Evolutionary conservation across 2,329 filamentous ascomycete genomes (phyloP).

Genomic region (Fusarium solani-melongenae): DNA sequence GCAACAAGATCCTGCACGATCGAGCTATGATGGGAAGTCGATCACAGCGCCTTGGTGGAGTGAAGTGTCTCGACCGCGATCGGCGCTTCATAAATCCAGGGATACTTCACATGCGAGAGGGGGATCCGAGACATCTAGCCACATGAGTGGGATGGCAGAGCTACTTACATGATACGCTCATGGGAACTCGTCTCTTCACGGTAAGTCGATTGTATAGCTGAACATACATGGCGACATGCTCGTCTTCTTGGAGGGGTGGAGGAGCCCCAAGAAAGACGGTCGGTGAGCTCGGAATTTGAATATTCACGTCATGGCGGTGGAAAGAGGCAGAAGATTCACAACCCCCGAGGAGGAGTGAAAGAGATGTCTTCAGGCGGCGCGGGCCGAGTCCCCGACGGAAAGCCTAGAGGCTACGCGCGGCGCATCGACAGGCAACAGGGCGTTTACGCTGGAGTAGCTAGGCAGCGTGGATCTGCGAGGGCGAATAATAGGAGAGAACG

Average conservation of each 20-base stretch:
- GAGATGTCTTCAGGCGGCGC: constrained; percentile 63
- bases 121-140: neutral
- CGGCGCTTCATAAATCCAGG: constrained; percentile 42
- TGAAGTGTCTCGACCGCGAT: constrained; percentile 54
- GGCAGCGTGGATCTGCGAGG: constrained; percentile 9
- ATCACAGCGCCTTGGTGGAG: constrained; percentile 54
- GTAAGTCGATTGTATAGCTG: constrained; percentile 60
- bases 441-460: constrained; percentile 51
- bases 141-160: constrained; percentile 3
- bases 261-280: constrained; percentile 55
- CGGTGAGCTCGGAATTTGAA: constrained; percentile 59
- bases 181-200: constrained; percentile 59
- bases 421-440: constrained; percentile 58
- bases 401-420: constrained; percentile 60
- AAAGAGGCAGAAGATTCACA: constrained; percentile 60
- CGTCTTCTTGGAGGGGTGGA: constrained; percentile 56
- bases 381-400: constrained; percentile 61
- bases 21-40: constrained; percentile 52
- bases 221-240: constrained; percentile 64
- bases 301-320: constrained; percentile 59
- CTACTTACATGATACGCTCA: constrained; percentile 23
- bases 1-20: constrained; percentile 58
- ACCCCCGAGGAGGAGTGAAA: constrained; percentile 65
- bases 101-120: neutral
- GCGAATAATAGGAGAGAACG: constrained; percentile 16